Evolutionary conservation across 306 rosid genomes (phyloP), one percentile per base, ranked within the genome.

Genomic region (Chamaecrista fasciculata): DNA sequence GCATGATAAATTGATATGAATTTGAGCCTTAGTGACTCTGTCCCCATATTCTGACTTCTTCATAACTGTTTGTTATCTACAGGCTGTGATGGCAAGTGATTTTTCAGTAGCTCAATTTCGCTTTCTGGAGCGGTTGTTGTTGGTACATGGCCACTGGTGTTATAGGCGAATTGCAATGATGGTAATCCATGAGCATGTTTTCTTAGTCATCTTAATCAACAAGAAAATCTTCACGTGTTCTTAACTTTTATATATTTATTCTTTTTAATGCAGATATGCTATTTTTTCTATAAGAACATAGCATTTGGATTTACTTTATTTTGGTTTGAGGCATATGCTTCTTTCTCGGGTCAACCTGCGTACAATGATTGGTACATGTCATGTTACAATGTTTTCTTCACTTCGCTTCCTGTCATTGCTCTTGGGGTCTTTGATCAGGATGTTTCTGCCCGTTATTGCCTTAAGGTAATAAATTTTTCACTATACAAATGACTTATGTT

Each of bases 41-140:
- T 46, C 20, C 58, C 7, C 58, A 6, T 33, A 70, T 73, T 76
- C 69, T 72, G 68, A 62, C 72, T 69, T 33, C 62, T 10, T 23
- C 43, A 25, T 24, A 12, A 8, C 9, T 62, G 14, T 72, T 74
- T 53, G 12, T 59, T 76, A 16, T 51, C 69, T 40, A 70, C 87
- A 89, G 96, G 98, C 97, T 76, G 90, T 86, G 70, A 92, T 92
- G 97, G 96, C 97, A 39, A 87, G 98, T 82, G 98, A 92, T 79
- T 92, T 80, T 79, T 36, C 95, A 33, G 81, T 92, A 56, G 92
- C 87, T 62, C 95, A 92, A 66, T 92, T 92, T 58, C 82, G 84
- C 61, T 89, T 85, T 78, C 77, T 92, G 77, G 98, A 92, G 81
- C 92, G 91, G 8, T 79, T 92, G 71, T 84, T 92, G 84, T 72